Evolutionary conservation across 306 rosid species (phyloP).

Genomic region (Pterocarpus macrocarpus): DNA sequence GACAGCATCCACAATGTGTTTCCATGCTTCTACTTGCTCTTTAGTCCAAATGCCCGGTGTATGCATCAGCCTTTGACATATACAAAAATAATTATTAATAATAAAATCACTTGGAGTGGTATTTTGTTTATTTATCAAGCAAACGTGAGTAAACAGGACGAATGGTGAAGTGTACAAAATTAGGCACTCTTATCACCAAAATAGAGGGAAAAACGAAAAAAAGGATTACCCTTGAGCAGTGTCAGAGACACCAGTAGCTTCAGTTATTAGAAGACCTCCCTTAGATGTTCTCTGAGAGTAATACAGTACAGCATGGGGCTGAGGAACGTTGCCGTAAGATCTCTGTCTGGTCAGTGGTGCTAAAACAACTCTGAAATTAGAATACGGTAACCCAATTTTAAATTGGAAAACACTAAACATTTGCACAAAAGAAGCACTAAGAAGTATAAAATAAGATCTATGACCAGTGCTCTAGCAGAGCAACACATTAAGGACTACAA

Average conservation of each 20-base stretch:
- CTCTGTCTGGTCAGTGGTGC: constrained; percentile 57
- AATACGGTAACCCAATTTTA: not conserved
- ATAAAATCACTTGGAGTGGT: no score
- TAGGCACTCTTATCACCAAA: no score
- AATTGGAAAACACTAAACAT: no score
- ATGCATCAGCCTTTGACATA: constrained; percentile 38
- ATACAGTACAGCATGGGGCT: constrained; percentile 67
- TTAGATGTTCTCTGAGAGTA: constrained; percentile 62
- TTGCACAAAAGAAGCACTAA: no score
- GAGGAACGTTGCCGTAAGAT: constrained; percentile 56
- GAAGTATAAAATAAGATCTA: no score
- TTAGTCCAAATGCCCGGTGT: constrained; percentile 58
- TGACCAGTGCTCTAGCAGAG: no score
- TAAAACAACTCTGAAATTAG: constrained; percentile 54
- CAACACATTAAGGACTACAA: no score
- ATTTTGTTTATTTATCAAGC: not conserved
- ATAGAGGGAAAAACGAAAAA: not conserved
- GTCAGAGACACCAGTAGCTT: constrained; percentile 40
- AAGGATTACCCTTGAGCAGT: constrained; percentile 46
- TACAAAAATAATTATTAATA: no score
- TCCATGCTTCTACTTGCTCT: constrained; percentile 66
- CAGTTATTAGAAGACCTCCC: constrained; percentile 22
- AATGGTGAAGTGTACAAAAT: no score
- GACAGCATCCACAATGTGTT: constrained; percentile 53
- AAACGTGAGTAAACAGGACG: not conserved